Conservation (phyloP, 2,329 filamentous ascomycete genomes). For the Harringtonia aguacate region DNA sequence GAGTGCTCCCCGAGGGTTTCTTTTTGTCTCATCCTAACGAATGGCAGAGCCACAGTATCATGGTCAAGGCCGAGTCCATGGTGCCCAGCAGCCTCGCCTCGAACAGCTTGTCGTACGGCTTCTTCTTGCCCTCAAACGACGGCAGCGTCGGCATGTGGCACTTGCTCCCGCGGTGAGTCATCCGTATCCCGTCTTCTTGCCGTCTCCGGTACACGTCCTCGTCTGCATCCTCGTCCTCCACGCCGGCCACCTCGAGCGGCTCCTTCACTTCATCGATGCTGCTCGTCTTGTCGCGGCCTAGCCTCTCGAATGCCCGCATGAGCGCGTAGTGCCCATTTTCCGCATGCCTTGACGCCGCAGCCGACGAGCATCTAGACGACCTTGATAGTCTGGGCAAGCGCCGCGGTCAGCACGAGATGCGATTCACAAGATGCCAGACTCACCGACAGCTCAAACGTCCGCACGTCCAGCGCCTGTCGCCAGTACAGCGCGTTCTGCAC, state of each 20-base stretch:
- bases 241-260: conserved; percentile 26
- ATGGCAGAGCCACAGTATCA: conserved; percentile 31
- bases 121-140: conserved; percentile 20
- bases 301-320: conserved; percentile 33
- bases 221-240: conserved; percentile 26
- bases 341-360: conserved; percentile 39
- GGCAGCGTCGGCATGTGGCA: conserved; percentile 20
- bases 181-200: too few relatives aligned
- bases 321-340: conserved; percentile 48
- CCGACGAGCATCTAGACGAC: conserved; percentile 45
- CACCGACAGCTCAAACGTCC: conserved; percentile 48
- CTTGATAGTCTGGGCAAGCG: conserved; percentile 43
- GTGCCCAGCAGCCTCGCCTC: conserved; percentile 37
- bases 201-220: conserved; percentile 15
- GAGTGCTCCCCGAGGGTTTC: too few relatives aligned
- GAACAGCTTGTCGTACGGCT: conserved; percentile 42
- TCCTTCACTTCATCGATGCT: conserved; percentile 28
- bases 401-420: too few relatives aligned
- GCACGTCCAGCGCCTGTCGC: conserved; percentile 51
- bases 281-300: conserved; percentile 32
- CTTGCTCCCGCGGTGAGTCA: conserved; percentile 21
- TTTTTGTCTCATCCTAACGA: too few relatives aligned
- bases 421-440: conserved; percentile 15
- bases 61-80: conserved; percentile 32
- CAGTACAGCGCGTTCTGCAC: conserved; percentile 50